Evolutionary conservation across 805 yeast species (phyloP).

Genomic region (Schizosaccharomyces osmophilus): DNA sequence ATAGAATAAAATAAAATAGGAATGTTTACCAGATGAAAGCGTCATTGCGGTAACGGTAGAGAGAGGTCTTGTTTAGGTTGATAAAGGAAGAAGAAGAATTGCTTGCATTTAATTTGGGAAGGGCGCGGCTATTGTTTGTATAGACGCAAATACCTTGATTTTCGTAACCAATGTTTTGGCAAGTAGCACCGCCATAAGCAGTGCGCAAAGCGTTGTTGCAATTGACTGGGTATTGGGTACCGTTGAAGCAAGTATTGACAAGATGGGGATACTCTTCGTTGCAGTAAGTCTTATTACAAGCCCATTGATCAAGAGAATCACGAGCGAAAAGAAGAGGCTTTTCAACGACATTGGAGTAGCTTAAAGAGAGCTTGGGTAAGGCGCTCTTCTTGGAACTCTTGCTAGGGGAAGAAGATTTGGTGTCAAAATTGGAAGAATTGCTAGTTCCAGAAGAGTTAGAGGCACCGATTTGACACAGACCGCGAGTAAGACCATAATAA

Average conservation of each 20-base stretch:
- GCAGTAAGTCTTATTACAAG: neutral
- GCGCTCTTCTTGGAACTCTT: neutral
- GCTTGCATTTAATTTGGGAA: neutral
- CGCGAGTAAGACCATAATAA: neutral
- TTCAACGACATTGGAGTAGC: neutral
- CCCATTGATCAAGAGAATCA: neutral
- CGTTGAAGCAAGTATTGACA: constrained; percentile 2
- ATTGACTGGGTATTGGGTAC: constrained; percentile 1
- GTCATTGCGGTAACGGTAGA: neutral
- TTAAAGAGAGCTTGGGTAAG: neutral
- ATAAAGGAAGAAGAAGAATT: neutral
- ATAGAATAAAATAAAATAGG: neutral
- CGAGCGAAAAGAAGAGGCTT: neutral
- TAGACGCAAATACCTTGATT: constrained; percentile 1
- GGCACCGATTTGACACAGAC: neutral
- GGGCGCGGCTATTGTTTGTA: neutral
- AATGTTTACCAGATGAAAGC: neutral
- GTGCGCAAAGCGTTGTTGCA: neutral
- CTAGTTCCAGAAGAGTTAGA: neutral
- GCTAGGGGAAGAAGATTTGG: neutral
- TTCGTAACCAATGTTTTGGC: neutral
- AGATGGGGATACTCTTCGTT: neutral
- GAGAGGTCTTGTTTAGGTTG: neutral
- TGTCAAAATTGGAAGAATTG: neutral
- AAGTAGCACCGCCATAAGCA: constrained; percentile 2